These are phyloP conservation scores for Citrullus colocynthis DNA, from an alignment of 306 rosid species.

Conservation along the genomic window DNA sequence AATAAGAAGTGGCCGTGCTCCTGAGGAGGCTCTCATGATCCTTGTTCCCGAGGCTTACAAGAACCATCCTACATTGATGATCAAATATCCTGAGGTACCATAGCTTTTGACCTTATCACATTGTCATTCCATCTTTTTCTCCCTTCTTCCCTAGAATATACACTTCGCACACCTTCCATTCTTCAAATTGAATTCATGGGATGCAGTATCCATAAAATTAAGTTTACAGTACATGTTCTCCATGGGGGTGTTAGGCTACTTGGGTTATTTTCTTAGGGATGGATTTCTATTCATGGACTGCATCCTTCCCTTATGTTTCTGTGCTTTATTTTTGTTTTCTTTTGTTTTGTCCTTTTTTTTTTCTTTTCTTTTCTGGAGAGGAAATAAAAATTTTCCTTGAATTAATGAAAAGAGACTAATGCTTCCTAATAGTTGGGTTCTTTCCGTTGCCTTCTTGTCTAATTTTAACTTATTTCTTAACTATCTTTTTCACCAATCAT, in stretches of 20 bases:
- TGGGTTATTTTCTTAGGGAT: not conserved
- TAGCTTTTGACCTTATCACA: not conserved
- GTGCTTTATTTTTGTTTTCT: not conserved
- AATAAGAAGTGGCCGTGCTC: conserved; percentile 85
- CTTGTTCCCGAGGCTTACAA: conserved; percentile 99
- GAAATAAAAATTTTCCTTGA: too few species aligned
- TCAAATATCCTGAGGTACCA: conserved; percentile 91
- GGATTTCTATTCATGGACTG: conserved; percentile 1
- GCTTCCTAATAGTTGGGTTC: not conserved
- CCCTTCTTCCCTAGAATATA: not conserved
- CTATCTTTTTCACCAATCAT: not conserved
- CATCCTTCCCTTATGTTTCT: not conserved
- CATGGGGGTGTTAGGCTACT: not conserved
- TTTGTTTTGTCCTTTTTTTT: too few species aligned
- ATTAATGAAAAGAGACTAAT: too few species aligned
- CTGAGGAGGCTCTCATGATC: conserved; percentile 94
- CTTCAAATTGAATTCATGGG: not conserved
- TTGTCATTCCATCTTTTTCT: not conserved
- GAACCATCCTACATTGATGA: conserved; percentile 79
- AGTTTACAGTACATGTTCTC: not conserved
- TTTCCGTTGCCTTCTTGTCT: not conserved
- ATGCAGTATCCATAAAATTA: not conserved
- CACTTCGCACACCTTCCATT: not conserved
- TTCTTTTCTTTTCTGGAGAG: too few species aligned
- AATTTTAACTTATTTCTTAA: not conserved